Base-by-base conservation (phyloP, 1,284 basidiomycete genomes). In the Tylopilus sp. region DNA sequence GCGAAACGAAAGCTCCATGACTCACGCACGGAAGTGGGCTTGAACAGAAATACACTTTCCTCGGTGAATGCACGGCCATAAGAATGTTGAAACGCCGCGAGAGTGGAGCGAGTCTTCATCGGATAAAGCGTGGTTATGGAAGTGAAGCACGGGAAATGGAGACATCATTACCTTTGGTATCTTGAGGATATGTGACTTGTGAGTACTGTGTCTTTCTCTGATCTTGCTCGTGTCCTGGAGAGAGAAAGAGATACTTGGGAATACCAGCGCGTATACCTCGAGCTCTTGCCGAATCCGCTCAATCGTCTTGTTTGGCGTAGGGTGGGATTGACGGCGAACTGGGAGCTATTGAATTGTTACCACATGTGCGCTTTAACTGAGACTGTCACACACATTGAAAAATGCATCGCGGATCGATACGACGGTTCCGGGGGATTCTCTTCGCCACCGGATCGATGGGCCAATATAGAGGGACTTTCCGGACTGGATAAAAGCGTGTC, bases 401-500 rank as follows among this genome's bases (percentile, higher is more conserved):
- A 94, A 97, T 4, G 88, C 82, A 62, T 96, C 93, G 18, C 89
- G 82, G 33, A 95, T 75, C 56, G 78, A 82, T 34, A 94, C 83
- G 10, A 80, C 82, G 4, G 92, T 95, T 4, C 93, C 93, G 6
- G 78, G 68, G 2, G 73, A 68, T 62, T 87, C 83, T 60, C 83
- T 73, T 53, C 77, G 73, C 88, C 86, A 84, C 25, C 86, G 79
- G 35, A 84, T 70, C 3, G 90, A 81, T 29, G 82, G 76, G 1
- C 91, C 91, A 26, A 71, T 69, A 61, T 88, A 90, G n/a, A 93
- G 63, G 12, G 64, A 71, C 57, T 80, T 73, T 13, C 80, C 81
- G 21, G 79, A 82, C 87, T 91, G 53, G 12, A 50, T 41, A 26
- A 41, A 23, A 18, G 26, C 30, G 23, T 44, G 35, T 56, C 25